phyloP scores from a whole-genome alignment of 192 early-diverging fungal genomes.

The Backusella tarrabulga region DNA sequence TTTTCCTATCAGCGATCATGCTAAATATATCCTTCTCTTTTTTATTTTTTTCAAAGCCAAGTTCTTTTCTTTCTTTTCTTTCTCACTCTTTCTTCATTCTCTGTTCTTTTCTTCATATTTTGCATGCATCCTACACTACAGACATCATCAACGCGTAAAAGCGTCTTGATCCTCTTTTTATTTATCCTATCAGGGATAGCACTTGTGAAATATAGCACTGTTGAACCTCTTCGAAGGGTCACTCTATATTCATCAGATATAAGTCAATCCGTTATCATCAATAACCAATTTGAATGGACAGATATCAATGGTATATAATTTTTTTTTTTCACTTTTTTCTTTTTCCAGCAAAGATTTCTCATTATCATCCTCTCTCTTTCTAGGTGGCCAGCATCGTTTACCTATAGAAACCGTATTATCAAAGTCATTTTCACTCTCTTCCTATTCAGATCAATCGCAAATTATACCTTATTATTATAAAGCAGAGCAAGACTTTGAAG shows the following conservation, averaged over 20 bases:
- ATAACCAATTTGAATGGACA: not conserved
- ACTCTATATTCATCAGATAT: not conserved
- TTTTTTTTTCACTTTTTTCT: not conserved
- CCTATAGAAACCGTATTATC: slow-evolving; percentile 49
- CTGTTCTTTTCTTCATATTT: not conserved
- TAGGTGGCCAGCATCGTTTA: slow-evolving; percentile 12
- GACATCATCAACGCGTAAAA: not conserved
- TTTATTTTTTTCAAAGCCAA: not conserved
- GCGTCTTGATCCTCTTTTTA: not conserved
- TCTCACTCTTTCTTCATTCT: not conserved
- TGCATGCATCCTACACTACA: not conserved
- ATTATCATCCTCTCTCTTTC: not conserved
- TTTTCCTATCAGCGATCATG: not conserved
- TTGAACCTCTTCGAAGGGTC: not conserved
- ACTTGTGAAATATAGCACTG: not conserved
- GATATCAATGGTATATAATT: not conserved
- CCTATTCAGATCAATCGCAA: slow-evolving; percentile 49
- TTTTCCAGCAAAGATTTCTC: not conserved
- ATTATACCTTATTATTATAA: slow-evolving; percentile 54
- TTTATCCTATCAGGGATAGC: not conserved
- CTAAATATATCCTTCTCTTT: not conserved
- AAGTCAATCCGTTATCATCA: not conserved
- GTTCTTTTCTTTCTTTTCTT: not conserved
- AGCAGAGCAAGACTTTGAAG: slow-evolving; percentile 37
- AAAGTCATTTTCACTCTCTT: slow-evolving; percentile 51